phyloP scores from a whole-genome alignment of 108 stramenopile genomes.

The Skeletonema tropicum region DNA sequence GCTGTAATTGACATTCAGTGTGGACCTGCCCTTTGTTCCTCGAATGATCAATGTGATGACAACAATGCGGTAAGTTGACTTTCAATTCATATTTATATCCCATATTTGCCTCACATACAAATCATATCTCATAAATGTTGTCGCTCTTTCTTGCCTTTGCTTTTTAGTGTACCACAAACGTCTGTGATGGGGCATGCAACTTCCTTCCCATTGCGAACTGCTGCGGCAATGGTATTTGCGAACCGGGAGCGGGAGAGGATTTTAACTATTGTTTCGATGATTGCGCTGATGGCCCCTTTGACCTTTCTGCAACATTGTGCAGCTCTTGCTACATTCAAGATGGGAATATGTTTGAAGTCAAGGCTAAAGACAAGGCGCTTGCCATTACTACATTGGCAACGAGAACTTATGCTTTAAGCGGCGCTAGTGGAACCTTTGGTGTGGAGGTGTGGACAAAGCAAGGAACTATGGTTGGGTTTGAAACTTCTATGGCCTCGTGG shows the following conservation, averaged over 20 bases:
- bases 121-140: background rate
- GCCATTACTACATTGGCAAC: constrained; percentile 10
- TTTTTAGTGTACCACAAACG: background rate
- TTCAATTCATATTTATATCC: background rate
- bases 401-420: background rate
- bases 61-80: background rate
- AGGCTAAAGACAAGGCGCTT: background rate
- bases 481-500: background rate
- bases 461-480: constrained; percentile 7
- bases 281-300: background rate
- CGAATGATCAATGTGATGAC: background rate
- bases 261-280: background rate
- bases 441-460: constrained; percentile 12
- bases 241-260: background rate
- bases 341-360: constrained; percentile 13
- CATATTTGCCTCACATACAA: background rate
- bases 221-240: constrained; percentile 8
- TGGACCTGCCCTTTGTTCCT: constrained; percentile 1
- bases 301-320: constrained; percentile 1
- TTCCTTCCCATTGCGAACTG: background rate
- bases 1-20: background rate
- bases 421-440: background rate
- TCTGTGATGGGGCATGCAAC: constrained; percentile 1
- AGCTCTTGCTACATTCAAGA: constrained; percentile 2
- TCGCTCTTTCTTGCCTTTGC: background rate